Conservation (phyloP, 2,329 filamentous ascomycete genomes). For the Lecanicillium sp. region DNA sequence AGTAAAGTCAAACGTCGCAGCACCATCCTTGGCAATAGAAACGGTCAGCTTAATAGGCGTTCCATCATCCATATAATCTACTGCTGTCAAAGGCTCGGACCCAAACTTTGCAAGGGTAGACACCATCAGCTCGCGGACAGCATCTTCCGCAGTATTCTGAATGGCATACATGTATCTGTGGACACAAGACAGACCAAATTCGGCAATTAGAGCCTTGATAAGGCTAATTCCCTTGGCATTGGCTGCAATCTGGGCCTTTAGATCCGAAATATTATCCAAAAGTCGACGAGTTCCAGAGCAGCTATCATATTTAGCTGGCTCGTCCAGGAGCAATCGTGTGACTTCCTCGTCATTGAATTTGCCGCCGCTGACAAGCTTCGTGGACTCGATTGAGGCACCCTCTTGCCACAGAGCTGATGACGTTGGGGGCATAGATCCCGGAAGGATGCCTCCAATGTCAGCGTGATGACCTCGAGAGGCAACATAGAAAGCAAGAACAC, state of each 20-base stretch:
- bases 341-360: constrained; percentile 73
- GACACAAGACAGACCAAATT: constrained; percentile 65
- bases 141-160: constrained; percentile 30
- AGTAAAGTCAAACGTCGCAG: constrained; percentile 56
- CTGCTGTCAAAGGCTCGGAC: constrained; percentile 17
- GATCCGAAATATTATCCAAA: constrained; percentile 75
- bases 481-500: constrained; percentile 38
- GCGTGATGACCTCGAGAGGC: constrained; percentile 67
- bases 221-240: constrained; percentile 79
- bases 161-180: constrained; percentile 47
- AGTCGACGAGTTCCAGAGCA: constrained; percentile 74
- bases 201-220: constrained; percentile 62
- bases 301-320: constrained; percentile 66
- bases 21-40: constrained; percentile 65
- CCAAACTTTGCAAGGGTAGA: constrained; percentile 11
- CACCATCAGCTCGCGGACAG: constrained; percentile 20
- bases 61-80: constrained; percentile 76
- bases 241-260: constrained; percentile 80
- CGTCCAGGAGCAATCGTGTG: constrained; percentile 60
- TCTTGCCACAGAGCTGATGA: constrained; percentile 59
- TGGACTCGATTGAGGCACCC: constrained; percentile 55
- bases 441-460: constrained; percentile 66
- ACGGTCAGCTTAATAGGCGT: constrained; percentile 69
- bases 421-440: constrained; percentile 76
- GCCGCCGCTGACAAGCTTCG: constrained; percentile 68